These are phyloP conservation scores for Smittium mucronatum DNA, from an alignment of 371 early-diverging fungal species.

Conservation along the genomic window DNA sequence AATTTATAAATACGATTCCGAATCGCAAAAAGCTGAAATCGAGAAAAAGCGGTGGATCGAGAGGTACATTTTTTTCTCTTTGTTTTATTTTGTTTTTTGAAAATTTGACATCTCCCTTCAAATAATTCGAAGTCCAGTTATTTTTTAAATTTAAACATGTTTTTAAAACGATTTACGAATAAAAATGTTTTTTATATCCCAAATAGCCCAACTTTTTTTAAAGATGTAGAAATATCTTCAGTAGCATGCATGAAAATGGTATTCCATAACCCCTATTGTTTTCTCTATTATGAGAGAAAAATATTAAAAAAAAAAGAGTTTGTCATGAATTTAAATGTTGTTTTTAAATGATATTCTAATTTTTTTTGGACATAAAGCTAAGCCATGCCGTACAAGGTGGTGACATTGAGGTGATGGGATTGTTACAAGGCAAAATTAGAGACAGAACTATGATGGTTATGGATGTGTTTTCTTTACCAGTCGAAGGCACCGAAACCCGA, in stretches of 20 bases:
- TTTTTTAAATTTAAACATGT: not conserved
- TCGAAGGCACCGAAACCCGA: conserved; percentile 97
- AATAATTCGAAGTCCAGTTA: not conserved
- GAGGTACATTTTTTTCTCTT: not conserved
- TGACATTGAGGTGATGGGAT: conserved; percentile 93
- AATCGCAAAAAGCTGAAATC: not conserved
- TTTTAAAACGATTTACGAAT: not conserved
- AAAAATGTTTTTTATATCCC: not conserved
- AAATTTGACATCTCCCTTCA: not conserved
- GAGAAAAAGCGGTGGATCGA: not conserved
- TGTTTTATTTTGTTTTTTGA: not conserved
- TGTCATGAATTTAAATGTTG: not conserved
- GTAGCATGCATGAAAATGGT: conserved; percentile 96
- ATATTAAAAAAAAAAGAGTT: not conserved
- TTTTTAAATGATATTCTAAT: not conserved
- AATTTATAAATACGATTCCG: not conserved
- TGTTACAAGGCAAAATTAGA: conserved; percentile 89
- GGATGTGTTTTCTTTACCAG: conserved; percentile 94
- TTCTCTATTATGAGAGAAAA: not conserved
- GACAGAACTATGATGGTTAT: conserved; percentile 84
- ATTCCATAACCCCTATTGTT: too few relatives aligned
- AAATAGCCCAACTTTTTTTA: conserved; percentile 74
- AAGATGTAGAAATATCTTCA: conserved; percentile 81
- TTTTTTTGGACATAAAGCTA: conserved; percentile 37
- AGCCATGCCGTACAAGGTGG: conserved; percentile 95